Evolutionary conservation across 768 basidiomycete species (phyloP), one percentile per base, ranked within the genome.

Genomic region (Lentinula sp.): DNA sequence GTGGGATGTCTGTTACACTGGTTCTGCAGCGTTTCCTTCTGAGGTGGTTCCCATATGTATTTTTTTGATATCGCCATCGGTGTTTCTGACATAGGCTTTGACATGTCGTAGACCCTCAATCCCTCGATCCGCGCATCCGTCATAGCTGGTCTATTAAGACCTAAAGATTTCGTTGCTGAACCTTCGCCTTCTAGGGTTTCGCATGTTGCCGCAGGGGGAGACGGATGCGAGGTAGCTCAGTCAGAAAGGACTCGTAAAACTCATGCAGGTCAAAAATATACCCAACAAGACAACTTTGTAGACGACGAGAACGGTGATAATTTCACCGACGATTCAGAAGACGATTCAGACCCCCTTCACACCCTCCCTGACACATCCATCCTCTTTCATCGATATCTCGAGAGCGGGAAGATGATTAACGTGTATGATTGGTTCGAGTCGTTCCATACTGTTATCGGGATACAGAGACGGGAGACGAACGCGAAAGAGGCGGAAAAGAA

Each of bases 341-440:
- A 45, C 1, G 71, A 74, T 35, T 69, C 69, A 0, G 69, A 72
- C 16, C 61, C 71, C 1, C 66, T 86, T 6, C 81, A 78, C 76
- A 76, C 81, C 50, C 78, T 89, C 45, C 87, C 90, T 0, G 92
- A 94, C 65, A 86, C 84, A 1, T 86, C 83, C 66, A 88, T 93
- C 61, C 75, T 93, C 13, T 91, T 93, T 75, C 76, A 75, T 51
- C 80, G 90, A 20, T 94, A 92, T 72, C 77, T 87, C 46, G 87
- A 92, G 66, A 88, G 88, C 51, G 90, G 90, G 49, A 86, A 81
- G 73, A 82, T 89, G 83, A 84, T 94, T 72, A 94, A 94, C 68
- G 81, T 92, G 2, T 93, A 90, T 69, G 93, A 95, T 71, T 93
- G 91, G 93, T 93, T 85, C 67, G 86, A 90, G 65, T 82, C 87